These are phyloP conservation scores for Incumbomyces delicatus DNA, from an alignment of 2,329 filamentous ascomycete species.

Conservation along the genomic window DNA sequence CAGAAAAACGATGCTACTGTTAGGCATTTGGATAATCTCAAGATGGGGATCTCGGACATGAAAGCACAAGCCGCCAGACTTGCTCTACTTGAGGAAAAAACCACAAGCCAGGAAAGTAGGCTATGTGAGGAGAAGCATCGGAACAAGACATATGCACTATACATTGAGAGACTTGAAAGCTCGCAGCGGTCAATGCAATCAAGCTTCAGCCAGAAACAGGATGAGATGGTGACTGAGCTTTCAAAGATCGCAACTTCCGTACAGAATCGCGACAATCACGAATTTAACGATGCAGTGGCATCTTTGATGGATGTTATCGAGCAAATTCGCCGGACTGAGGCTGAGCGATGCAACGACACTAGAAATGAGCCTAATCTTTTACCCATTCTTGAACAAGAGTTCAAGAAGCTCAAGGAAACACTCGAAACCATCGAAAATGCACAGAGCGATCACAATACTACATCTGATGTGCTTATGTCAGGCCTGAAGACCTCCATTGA, in stretches of 20 bases:
- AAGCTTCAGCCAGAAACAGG: not conserved
- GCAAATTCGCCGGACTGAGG: not conserved
- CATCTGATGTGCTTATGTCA: not conserved
- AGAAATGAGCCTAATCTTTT: not conserved
- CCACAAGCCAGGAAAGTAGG: constrained; percentile 2
- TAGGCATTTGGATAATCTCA: constrained; percentile 6
- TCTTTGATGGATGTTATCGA: not conserved
- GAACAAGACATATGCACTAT: constrained; percentile 11
- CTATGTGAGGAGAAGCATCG: constrained; percentile 10
- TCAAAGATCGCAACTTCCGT: not conserved
- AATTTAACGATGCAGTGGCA: not conserved
- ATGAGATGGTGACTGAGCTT: not conserved
- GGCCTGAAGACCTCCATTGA: not conserved
- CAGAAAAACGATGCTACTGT: not conserved
- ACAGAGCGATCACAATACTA: not conserved
- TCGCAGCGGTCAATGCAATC: not conserved
- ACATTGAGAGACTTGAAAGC: constrained; percentile 13
- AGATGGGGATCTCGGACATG: constrained; percentile 4
- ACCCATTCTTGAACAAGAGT: not conserved
- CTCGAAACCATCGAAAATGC: not conserved
- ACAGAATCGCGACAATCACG: not conserved
- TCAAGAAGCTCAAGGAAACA: not conserved
- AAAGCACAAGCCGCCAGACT: constrained; percentile 5
- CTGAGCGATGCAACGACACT: not conserved
- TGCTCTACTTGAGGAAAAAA: constrained; percentile 3